Evolutionary conservation across 495 filamentous ascomycete species (phyloP), one percentile per base, ranked within the genome.

Genomic region (Neurospora cerealis): DNA sequence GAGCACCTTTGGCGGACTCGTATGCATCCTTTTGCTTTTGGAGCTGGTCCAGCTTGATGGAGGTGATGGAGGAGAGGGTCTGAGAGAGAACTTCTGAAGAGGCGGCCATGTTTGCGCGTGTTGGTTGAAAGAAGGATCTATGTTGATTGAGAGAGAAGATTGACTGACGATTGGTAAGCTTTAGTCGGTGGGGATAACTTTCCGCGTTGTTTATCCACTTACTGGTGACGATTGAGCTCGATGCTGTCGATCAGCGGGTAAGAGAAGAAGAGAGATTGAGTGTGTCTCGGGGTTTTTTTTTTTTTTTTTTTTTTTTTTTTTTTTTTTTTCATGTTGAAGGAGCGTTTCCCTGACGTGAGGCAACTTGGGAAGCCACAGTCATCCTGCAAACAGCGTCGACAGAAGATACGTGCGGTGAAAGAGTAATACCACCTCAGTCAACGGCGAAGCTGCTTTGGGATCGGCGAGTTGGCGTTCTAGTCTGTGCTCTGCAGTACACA

Each of bases 11-110:
- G 28, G 78, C 78, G 41, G 74, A 44, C 32, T 87, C 82, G 74
- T 89, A 92, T 9, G 86, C 76, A 0, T 76, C 77, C 46, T 87
- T 85, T 74, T 92, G 87, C 75, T 89, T 89, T 13, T 84, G 82
- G 21, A 92, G 83, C 71, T 90, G 88, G 17, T 79, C 82, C 71
- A 92, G 86, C 76, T 92, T 92, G 73, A 89, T 91, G 70, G 80
- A 74, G n/a, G 90, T 92, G 80, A 92, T 90, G 41, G 88, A 89
- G 69, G 87, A 85, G 69, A 92, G 84, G 13, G 89, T 91, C 77
- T 89, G 85, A 5, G 89, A 90, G 70, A 91, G 77, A 39, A 82
- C 60, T 46, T 76, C 75, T 24, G 76, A 76, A 69, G 79, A 79
- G 28, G 54, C 54, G n/a, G 78, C 79, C 78, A 80, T 80, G 72